Evolutionary conservation across 2,329 filamentous ascomycete species (phyloP).

Genomic region (Sclerotinia subarctica): DNA sequence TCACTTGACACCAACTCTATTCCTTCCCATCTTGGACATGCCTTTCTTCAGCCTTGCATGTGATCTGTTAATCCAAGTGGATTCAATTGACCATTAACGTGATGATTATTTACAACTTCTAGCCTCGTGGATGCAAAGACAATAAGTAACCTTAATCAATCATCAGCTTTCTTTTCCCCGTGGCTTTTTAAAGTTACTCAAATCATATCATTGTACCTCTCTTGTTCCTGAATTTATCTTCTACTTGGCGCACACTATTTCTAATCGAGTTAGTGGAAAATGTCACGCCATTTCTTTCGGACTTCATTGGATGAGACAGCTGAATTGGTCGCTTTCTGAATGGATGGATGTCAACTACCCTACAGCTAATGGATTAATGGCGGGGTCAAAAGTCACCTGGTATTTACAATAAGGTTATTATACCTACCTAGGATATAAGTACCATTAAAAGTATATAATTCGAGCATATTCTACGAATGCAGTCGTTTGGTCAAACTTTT

Average conservation of each 20-base stretch:
- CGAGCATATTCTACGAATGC: neutral
- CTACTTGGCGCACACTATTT: neutral
- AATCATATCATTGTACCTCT: neutral
- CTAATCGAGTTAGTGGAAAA: neutral
- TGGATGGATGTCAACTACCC: neutral
- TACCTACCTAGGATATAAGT: neutral
- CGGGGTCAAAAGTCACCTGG: neutral
- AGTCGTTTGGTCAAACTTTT: neutral
- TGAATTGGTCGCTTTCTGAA: neutral
- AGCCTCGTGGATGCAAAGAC: constrained; percentile 11
- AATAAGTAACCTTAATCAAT: neutral
- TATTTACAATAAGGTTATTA: neutral
- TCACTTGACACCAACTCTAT: neutral
- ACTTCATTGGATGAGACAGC: neutral
- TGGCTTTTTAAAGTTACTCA: neutral
- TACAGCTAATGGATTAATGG: neutral
- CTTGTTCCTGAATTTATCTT: neutral
- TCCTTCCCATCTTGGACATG: neutral
- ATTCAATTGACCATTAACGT: constrained; percentile 3
- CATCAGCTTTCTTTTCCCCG: neutral
- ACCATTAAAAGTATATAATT: too few species aligned
- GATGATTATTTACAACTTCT: constrained; percentile 1
- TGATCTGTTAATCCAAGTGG: neutral
- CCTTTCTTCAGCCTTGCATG: constrained; percentile 17
- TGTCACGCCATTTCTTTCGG: constrained; percentile 3